phyloP scores from a whole-genome alignment of 2,329 filamentous ascomycete genomes.

The Calonectria henricotiae region DNA sequence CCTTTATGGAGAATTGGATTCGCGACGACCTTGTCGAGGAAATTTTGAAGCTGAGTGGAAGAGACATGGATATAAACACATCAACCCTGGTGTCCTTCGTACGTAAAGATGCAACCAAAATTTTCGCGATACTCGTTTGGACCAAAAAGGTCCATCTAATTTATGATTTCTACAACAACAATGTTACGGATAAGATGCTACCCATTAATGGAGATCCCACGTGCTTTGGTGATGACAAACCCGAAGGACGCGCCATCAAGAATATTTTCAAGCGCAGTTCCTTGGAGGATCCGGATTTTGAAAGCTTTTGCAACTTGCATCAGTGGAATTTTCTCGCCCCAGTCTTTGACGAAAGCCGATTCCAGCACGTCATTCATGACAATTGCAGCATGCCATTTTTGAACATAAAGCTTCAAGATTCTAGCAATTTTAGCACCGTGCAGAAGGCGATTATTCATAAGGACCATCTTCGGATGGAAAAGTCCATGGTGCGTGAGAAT shows the following conservation, averaged over 20 bases:
- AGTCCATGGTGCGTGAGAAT: background rate
- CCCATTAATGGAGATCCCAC: background rate
- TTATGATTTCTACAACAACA: background rate
- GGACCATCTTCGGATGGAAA: slow-evolving; percentile 23
- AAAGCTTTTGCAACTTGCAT: background rate
- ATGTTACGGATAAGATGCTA: background rate
- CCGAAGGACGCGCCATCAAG: background rate
- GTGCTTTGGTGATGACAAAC: background rate
- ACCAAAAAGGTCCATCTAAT: background rate
- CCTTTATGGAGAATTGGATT: background rate
- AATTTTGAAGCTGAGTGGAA: background rate
- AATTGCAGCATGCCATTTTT: slow-evolving; percentile 31
- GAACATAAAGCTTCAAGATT: background rate
- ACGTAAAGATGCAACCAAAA: background rate
- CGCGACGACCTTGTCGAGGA: background rate
- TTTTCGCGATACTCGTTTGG: slow-evolving; percentile 4
- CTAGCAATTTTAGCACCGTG: slow-evolving; percentile 41
- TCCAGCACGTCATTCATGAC: background rate
- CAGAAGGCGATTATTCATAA: slow-evolving; percentile 31
- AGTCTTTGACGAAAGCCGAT: background rate
- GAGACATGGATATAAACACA: too few species aligned
- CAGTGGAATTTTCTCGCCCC: slow-evolving; percentile 1
- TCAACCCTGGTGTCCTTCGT: background rate
- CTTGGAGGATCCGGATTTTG: background rate
- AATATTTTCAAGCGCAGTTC: background rate